Percentiles rank a stretch among this genome's conserved stretches.
These are phyloP conservation scores for Kwoniella sp. DNA, from an alignment of 768 basidiomycete genomes.

Conservation along the genomic window DNA sequence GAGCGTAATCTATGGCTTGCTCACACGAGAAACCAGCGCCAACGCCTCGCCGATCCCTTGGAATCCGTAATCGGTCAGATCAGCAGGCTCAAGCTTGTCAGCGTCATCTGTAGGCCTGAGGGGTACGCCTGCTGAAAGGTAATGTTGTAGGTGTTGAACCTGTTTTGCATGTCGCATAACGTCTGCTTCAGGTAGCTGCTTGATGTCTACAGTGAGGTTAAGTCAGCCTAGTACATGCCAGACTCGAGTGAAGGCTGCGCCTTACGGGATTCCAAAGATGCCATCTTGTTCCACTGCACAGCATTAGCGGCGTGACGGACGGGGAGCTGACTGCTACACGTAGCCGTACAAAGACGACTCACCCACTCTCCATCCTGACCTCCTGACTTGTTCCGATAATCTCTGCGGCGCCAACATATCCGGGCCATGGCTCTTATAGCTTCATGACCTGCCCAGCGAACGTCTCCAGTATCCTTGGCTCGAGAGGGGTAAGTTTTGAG, in stretches of 20 bases:
- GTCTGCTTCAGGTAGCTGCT: slow-evolving; percentile 52
- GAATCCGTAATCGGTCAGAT: slow-evolving; percentile 36
- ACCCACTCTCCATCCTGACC: slow-evolving; percentile 24
- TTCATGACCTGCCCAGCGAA: slow-evolving; percentile 59
- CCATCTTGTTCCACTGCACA: slow-evolving; percentile 59
- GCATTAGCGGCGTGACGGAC: not conserved
- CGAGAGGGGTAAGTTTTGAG: slow-evolving; percentile 33
- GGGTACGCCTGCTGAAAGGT: slow-evolving; percentile 33
- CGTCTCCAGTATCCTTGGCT: slow-evolving; percentile 23
- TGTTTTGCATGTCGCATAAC: slow-evolving; percentile 35
- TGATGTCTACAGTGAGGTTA: slow-evolving; percentile 61
- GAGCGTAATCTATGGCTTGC: not conserved
- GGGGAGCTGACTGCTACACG: slow-evolving; percentile 56
- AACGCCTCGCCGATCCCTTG: slow-evolving; percentile 25
- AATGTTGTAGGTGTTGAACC: slow-evolving; percentile 40
- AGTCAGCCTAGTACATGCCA: slow-evolving; percentile 58
- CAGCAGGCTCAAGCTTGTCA: slow-evolving; percentile 7
- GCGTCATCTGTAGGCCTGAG: not conserved
- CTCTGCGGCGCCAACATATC: slow-evolving; percentile 64
- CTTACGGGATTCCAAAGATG: slow-evolving; percentile 72
- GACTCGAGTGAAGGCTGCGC: slow-evolving; percentile 50
- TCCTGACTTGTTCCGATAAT: slow-evolving; percentile 58
- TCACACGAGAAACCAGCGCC: slow-evolving; percentile 46
- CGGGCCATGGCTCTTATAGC: slow-evolving; percentile 74
- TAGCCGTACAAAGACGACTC: not conserved